Conservation (phyloP, 305 asterid genomes). For the Fraxinus sp. region DNA sequence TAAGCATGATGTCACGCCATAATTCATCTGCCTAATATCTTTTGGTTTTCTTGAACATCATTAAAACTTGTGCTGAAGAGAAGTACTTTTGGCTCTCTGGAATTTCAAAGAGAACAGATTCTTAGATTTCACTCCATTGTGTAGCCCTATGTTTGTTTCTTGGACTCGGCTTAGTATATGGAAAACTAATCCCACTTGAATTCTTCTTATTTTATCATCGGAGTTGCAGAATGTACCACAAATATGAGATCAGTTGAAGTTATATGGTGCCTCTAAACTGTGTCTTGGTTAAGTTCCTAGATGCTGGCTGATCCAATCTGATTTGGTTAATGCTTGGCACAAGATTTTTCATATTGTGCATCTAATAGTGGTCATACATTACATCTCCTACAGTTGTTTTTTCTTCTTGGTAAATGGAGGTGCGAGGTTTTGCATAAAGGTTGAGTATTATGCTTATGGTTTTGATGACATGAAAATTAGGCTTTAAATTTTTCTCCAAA, state of each 20-base stretch:
- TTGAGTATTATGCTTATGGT: background rate
- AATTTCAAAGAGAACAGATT: background rate
- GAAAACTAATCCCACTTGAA: background rate
- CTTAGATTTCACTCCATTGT: background rate
- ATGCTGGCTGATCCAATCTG: background rate
- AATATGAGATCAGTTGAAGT: background rate
- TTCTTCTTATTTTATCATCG: background rate
- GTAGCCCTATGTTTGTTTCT: background rate
- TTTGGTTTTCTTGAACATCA: background rate
- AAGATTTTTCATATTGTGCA: background rate
- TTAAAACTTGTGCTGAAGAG: background rate
- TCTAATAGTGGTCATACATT: background rate
- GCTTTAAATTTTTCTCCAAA: background rate
- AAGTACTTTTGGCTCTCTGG: background rate
- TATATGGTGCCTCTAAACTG: background rate
- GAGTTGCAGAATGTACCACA: background rate
- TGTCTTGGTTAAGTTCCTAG: background rate
- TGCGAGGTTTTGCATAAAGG: background rate
- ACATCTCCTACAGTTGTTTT: background rate
- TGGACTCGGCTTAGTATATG: background rate
- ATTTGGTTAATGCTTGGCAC: slow-evolving; percentile 3
- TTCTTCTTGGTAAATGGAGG: background rate
- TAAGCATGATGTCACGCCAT: background rate
- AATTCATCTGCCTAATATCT: background rate
- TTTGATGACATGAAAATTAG: background rate